phyloP scores from a whole-genome alignment of 176 grass and related monocot genomes.

The Bothriochloa decipiens region DNA sequence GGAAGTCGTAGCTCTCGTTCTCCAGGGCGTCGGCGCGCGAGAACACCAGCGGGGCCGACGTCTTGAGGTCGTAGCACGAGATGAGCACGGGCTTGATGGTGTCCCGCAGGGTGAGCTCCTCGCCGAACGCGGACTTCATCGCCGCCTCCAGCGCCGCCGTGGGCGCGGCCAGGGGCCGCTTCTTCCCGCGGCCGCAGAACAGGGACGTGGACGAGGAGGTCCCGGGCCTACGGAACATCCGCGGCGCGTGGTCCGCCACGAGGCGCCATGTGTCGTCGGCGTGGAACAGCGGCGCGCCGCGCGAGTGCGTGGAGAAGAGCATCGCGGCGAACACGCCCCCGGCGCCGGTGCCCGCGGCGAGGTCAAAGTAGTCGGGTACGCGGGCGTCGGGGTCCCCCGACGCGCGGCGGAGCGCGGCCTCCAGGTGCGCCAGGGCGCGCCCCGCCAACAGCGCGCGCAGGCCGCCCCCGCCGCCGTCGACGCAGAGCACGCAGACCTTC shows the following conservation, averaged over 20 bases:
- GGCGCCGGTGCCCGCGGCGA: constrained; percentile 76
- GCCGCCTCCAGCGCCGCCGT: constrained; percentile 39
- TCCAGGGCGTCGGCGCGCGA: constrained; percentile 94
- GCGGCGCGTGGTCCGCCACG: constrained; percentile 63
- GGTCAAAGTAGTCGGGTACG: constrained; percentile 94
- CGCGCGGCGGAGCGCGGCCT: constrained; percentile 67
- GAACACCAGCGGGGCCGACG: constrained; percentile 81
- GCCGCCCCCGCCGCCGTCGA: constrained; percentile 81
- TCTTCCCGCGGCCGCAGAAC: constrained; percentile 47
- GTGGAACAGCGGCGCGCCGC: constrained; percentile 70
- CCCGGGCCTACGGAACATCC: constrained; percentile 56
- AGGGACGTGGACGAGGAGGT: constrained; percentile 21
- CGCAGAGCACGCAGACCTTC: constrained; percentile 85
- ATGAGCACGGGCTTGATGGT: constrained; percentile 93
- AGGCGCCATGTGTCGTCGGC: constrained; percentile 92
- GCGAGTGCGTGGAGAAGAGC: constrained; percentile 80
- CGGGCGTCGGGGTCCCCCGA: constrained; percentile 66
- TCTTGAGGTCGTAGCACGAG: constrained; percentile 85
- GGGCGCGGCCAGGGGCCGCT: constrained; percentile 49
- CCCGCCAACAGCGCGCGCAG: constrained; percentile 66
- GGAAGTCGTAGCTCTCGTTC: constrained; percentile 91
- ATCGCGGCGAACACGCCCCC: constrained; percentile 90
- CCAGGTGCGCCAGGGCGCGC: constrained; percentile 85
- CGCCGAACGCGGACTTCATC: constrained; percentile 54
- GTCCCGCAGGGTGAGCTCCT: constrained; percentile 82